Evolutionary conservation across 306 rosid genomes (phyloP).

Genomic region (Casuarina cunninghamiana): DNA sequence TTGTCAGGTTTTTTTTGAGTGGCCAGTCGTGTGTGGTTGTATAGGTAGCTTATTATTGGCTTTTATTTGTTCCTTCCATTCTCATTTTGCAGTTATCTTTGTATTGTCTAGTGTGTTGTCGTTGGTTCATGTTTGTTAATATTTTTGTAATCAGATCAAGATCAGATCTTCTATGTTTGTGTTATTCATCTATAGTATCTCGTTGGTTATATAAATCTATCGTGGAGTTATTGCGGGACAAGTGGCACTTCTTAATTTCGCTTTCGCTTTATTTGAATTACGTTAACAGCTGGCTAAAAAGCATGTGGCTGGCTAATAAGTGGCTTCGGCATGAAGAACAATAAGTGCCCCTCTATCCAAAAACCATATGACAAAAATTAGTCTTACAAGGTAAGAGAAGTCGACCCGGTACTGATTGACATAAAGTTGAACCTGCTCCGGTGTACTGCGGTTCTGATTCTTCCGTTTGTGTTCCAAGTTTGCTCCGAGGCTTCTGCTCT

Average conservation of each 20-base stretch:
- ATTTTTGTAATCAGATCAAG: slow-evolving; percentile 65
- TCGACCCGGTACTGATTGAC: too few species aligned
- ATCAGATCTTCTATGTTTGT: slow-evolving; percentile 58
- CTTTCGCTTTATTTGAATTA: background rate
- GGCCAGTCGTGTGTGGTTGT: slow-evolving; percentile 74
- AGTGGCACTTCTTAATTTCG: background rate
- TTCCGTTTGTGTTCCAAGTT: too few species aligned
- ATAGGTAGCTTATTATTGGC: slow-evolving; percentile 71
- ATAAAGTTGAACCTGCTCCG: too few species aligned
- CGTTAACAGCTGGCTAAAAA: background rate
- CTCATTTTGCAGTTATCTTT: slow-evolving; percentile 55
- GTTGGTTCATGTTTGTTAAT: slow-evolving; percentile 85
- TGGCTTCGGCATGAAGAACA: too few species aligned
- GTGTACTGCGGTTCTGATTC: too few species aligned
- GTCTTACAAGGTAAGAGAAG: too few species aligned
- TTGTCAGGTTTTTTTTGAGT: slow-evolving; percentile 62
- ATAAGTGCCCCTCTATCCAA: too few species aligned
- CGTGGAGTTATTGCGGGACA: slow-evolving; percentile 21
- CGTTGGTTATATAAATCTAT: slow-evolving; percentile 33
- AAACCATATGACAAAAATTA: too few species aligned
- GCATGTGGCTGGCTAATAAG: too few species aligned
- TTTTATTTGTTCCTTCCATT: slow-evolving; percentile 7
- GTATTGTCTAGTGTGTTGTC: slow-evolving; percentile 85
- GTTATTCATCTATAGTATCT: slow-evolving; percentile 47
- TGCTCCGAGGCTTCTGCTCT: too few species aligned